Evolutionary conservation across 1,284 basidiomycete species (phyloP), one percentile per base, ranked within the genome.

Genomic region (Malassezia restricta): DNA sequence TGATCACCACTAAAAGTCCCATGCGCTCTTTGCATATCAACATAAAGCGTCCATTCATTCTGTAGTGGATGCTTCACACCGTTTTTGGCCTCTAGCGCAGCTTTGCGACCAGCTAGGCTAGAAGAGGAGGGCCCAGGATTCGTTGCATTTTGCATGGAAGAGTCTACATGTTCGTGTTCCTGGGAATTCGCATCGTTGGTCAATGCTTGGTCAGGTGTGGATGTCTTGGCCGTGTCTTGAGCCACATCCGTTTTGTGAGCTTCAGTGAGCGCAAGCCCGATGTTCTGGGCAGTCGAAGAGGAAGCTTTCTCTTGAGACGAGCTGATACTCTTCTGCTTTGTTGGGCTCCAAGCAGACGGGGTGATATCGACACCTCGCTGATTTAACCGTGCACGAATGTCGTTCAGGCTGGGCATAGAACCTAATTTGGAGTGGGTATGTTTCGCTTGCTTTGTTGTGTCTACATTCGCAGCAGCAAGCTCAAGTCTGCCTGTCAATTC

Each of bases 31-130:
- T 44, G 41, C 33, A 37, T 27, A 71, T 94, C 89, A 73, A 87
- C 87, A 75, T 82, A 91, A 51, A 92, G 78, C 4, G 86, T 89
- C 87, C 88, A 92, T 51, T 80, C 71, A 73, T 84, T 84, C 66
- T 86, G 83, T 29, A 92, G 76, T 3, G 87, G 87, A 68, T 88
- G 86, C 5, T 41, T 33, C 31, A 49, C 55, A 14, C 42, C 43
- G 7, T 29, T 15, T 35, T 57, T 49, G 15, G 43, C 56, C 12
- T 50, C 42, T 11, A 46, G 15, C 5, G 42, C 54, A 12, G 53
- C 51, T 29, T 47, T 35, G 4, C 49, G 53, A 6, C 57, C 41
- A 6, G 53, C 15, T 15, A 11, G 11, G 11, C 11, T 5, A 11
- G 15, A 11, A 35, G 33, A 35, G 11, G 39, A 11, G 11, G 14